phyloP scores from a whole-genome alignment of 352 stramenopile genomes.

The Phytophthora vignae region DNA sequence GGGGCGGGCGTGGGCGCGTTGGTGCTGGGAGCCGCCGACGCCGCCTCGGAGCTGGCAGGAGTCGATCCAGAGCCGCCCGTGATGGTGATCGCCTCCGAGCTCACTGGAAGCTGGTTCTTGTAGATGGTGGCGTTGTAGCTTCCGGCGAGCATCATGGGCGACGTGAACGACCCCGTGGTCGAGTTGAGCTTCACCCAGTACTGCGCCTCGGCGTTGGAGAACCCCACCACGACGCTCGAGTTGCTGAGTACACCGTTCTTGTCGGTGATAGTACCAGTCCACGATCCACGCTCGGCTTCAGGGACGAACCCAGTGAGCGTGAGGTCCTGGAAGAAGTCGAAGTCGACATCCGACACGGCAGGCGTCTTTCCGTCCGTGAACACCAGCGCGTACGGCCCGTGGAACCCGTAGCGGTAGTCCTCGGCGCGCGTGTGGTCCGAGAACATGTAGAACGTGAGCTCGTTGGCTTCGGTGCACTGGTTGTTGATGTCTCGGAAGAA shows the following conservation, averaged over 20 bases:
- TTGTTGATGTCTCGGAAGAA: slow-evolving; percentile 77
- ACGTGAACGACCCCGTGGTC: slow-evolving; percentile 38
- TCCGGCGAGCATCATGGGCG: slow-evolving; percentile 53
- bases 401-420: slow-evolving; percentile 64
- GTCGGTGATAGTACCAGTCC: slow-evolving; percentile 48
- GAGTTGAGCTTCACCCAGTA: slow-evolving; percentile 50
- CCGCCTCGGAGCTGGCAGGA: not conserved
- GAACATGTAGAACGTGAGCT: slow-evolving; percentile 68
- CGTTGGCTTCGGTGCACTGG: slow-evolving; percentile 57
- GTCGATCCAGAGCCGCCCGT: slow-evolving; percentile 7
- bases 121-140: slow-evolving; percentile 64
- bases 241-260: slow-evolving; percentile 34
- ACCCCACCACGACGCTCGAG: slow-evolving; percentile 44
- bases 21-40: not conserved
- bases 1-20: slow-evolving; percentile 1
- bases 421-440: slow-evolving; percentile 64
- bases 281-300: slow-evolving; percentile 35
- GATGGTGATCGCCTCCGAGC: slow-evolving; percentile 41
- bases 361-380: slow-evolving; percentile 49
- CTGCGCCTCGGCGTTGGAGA: slow-evolving; percentile 54
- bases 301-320: slow-evolving; percentile 53
- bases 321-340: slow-evolving; percentile 60
- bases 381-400: slow-evolving; percentile 59
- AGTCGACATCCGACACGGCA: slow-evolving; percentile 36
- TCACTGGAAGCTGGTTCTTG: slow-evolving; percentile 62